Percentiles rank a stretch among this genome's conserved stretches.
Conservation (phyloP, 2,329 filamentous ascomycete species). For the Corinectria fuckeliana region DNA sequence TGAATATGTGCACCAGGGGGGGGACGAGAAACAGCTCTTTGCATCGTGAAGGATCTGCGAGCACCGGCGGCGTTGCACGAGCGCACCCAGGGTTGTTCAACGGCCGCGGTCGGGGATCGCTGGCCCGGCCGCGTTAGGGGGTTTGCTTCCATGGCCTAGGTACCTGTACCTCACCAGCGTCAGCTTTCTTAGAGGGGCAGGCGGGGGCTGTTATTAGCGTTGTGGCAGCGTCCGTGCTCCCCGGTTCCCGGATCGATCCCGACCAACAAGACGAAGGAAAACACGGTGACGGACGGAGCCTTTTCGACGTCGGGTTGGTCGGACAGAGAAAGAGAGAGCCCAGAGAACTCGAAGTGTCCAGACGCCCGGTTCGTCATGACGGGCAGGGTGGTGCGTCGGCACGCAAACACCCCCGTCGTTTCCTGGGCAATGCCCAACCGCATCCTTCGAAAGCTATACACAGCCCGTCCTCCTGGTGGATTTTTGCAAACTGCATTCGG, state of each 20-base stretch:
- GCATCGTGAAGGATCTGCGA: neutral
- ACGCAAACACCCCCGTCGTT: no score
- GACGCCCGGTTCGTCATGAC: neutral
- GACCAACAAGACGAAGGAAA: neutral
- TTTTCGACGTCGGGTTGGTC: neutral
- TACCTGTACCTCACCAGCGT: no score
- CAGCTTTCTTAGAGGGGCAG: neutral
- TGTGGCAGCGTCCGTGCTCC: neutral
- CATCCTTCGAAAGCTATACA: no score
- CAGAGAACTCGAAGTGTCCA: no score
- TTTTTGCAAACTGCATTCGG: neutral
- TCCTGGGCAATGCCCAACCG: no score
- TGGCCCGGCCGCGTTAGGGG: neutral
- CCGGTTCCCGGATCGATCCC: neutral
- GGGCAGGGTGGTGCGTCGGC: no score
- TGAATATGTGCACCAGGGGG: no score
- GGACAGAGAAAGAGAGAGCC: neutral
- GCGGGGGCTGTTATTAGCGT: no score
- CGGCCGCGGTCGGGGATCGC: neutral
- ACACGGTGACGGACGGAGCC: neutral
- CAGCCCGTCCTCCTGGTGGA: neutral
- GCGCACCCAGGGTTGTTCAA: neutral
- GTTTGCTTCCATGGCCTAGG: no score
- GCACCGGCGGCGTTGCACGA: neutral
- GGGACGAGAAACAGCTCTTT: neutral